Evolutionary conservation across 192 early-diverging fungal species (phyloP).

Genomic region (Backusella psychrophila): DNA sequence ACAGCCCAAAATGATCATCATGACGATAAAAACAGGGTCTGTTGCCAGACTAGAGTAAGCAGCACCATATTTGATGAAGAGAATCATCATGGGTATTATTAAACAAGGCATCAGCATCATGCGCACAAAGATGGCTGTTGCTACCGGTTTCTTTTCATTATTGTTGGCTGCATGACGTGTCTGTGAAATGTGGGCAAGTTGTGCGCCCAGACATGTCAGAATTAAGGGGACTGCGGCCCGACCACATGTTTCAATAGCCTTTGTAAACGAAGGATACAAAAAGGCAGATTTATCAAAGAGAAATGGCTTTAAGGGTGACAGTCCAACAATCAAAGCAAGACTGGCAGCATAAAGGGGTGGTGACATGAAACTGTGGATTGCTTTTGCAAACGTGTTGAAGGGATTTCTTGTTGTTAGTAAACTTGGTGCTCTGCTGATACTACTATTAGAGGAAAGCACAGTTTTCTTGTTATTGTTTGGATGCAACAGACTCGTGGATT

Average conservation of each 20-base stretch:
- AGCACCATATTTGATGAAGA: constrained; percentile 28
- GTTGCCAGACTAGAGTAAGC: constrained; percentile 42
- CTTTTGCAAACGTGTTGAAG: not conserved
- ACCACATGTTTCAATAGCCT: constrained; percentile 71
- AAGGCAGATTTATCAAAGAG: constrained; percentile 61
- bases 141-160: constrained; percentile 35
- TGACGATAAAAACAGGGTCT: constrained; percentile 68
- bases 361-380: constrained; percentile 46
- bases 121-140: constrained; percentile 30
- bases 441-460: not conserved
- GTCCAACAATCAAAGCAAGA: constrained; percentile 62
- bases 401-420: not conserved
- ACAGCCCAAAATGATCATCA: constrained; percentile 60
- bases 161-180: constrained; percentile 4
- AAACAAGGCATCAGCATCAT: constrained; percentile 39
- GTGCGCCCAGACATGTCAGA: constrained; percentile 73
- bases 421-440: not conserved
- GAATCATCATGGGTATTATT: constrained; percentile 34
- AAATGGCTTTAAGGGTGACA: constrained; percentile 58
- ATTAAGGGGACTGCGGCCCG: constrained; percentile 79
- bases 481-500: not conserved
- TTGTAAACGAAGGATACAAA: constrained; percentile 51
- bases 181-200: constrained; percentile 37
- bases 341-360: constrained; percentile 73
- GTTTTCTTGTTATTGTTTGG: constrained; percentile 6